Evolutionary conservation across 208 protist species (phyloP), one percentile per base, ranked within the genome.

Genomic region (Trypanosomatidae sp.): DNA sequence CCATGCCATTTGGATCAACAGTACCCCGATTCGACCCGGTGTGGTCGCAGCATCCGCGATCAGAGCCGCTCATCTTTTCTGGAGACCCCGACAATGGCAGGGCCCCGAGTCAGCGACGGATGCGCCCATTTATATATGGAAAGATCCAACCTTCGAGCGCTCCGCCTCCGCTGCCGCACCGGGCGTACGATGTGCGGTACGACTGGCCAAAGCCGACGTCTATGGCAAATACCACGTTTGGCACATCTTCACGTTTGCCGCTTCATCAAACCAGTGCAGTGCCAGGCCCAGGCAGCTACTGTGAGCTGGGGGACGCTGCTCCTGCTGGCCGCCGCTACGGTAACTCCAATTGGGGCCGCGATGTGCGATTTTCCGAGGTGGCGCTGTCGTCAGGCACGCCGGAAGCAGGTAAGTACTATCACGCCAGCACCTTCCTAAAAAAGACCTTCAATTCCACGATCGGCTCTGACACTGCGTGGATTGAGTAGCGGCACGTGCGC

Each of bases 391-490:
- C 65, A 25, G 79, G 71, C 25, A 53, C 41, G 17, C 81, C 80
- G 59, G 89, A 85, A 28, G 78, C 86, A 53, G 90, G 89, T 8
- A 77, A 83, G 52, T 94, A 91, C 74, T 85, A 88, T 69, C 79
- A 89, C 67, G 74, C 85, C 39, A 89, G 83, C 58, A 95, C 89
- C 5, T 84, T 95, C 56, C 64, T 93, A n/a, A 94, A 80, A n/a
- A 95, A 93, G 53, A 87, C 90, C 3, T 85, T 91, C 83, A 97
- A 97, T 65, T 69, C 76, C 43, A 97, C 92, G 15, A 89, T 95
- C 72, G 86, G 84, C 7, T 86, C 75, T 22, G 81, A 90, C 36
- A 87, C 84, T 7, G 86, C 77, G 46, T 90, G 82, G 83, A 83
- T 77, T 50, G 73, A 77, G 28, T 79, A 70, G 66, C 25, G n/a